Conservation (phyloP, 179 eudicot species). For the Vitellaria paradoxa region DNA sequence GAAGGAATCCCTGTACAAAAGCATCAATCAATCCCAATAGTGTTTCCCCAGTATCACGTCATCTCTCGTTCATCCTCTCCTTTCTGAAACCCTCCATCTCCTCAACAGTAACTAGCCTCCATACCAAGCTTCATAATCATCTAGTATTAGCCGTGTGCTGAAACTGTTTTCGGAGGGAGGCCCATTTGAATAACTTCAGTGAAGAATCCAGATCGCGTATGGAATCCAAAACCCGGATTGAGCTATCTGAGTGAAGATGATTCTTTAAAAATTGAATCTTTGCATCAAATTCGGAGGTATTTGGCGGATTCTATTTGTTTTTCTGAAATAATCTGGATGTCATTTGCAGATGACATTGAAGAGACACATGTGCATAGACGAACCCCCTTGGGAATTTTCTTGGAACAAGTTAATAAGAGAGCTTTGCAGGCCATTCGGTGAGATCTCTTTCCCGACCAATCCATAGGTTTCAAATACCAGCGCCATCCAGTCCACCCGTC, state of each 20-base stretch:
- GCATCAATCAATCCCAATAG: too few species aligned
- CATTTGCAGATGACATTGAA: conserved; percentile 34
- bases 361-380: conserved; percentile 21
- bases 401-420: conserved; percentile 32
- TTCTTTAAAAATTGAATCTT: conserved; percentile 38
- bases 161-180: too few species aligned
- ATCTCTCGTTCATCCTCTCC: conserved; percentile 50
- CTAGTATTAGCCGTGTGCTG: conserved; percentile 39
- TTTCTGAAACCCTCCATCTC: conserved; percentile 54
- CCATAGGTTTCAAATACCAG: too few species aligned
- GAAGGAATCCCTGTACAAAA: too few species aligned
- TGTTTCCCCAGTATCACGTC: conserved; percentile 26
- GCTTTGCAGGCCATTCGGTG: conserved; percentile 44
- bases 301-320: conserved; percentile 10
- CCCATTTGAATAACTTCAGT: too few species aligned
- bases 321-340: conserved; percentile 17
- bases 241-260: conserved; percentile 44
- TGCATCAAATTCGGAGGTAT: conserved; percentile 28
- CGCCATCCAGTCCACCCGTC: conserved; percentile 8
- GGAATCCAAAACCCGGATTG: conserved; percentile 43
- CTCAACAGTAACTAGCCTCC: conserved; percentile 45
- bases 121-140: conserved; percentile 17
- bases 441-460: neutral
- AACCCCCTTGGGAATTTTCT: conserved; percentile 41
- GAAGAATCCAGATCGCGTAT: neutral